These are phyloP conservation scores for Pezicula rhizophila DNA, from an alignment of 2,329 filamentous ascomycete genomes.

Conservation along the genomic window DNA sequence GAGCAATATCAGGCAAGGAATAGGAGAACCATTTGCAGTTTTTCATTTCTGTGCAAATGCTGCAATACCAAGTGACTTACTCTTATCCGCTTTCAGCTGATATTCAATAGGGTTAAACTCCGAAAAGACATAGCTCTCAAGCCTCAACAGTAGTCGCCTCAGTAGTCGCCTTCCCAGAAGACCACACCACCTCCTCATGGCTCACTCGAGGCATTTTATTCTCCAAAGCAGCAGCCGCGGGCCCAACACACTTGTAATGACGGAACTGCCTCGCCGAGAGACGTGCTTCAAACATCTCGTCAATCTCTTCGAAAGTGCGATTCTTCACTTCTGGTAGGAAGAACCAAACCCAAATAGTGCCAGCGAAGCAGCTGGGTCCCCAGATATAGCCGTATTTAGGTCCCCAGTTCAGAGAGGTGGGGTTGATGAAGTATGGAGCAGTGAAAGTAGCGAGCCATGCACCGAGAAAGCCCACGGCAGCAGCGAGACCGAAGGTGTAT, in stretches of 20 bases:
- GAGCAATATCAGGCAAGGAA: too few relatives aligned
- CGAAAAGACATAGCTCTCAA: too few relatives aligned
- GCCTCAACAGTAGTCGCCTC: conserved; percentile 2
- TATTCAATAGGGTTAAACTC: too few relatives aligned
- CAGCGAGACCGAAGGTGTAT: conserved; percentile 50
- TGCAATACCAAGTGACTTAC: too few relatives aligned
- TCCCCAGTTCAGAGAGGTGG: conserved; percentile 46
- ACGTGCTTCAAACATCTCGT: conserved; percentile 27
- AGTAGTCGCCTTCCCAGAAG: conserved; percentile 5
- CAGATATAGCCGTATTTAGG: conserved; percentile 54
- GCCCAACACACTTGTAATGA: conserved; percentile 24
- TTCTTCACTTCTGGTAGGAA: background rate
- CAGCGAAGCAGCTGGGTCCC: conserved; percentile 33
- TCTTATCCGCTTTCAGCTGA: too few relatives aligned
- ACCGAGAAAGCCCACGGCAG: conserved; percentile 46
- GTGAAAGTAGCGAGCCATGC: conserved; percentile 48
- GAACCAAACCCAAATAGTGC: conserved; percentile 41
- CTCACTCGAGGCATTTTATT: conserved; percentile 8
- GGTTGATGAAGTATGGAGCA: conserved; percentile 55
- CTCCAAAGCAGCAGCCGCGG: conserved; percentile 9
- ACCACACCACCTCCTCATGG: conserved; percentile 7
- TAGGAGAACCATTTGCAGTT: too few relatives aligned
- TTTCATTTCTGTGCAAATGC: too few relatives aligned
- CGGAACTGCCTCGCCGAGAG: conserved; percentile 37
- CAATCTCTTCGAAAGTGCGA: too few relatives aligned